These are phyloP conservation scores for Citrus glauca DNA, from an alignment of 345 rosid genomes.

Conservation along the genomic window DNA sequence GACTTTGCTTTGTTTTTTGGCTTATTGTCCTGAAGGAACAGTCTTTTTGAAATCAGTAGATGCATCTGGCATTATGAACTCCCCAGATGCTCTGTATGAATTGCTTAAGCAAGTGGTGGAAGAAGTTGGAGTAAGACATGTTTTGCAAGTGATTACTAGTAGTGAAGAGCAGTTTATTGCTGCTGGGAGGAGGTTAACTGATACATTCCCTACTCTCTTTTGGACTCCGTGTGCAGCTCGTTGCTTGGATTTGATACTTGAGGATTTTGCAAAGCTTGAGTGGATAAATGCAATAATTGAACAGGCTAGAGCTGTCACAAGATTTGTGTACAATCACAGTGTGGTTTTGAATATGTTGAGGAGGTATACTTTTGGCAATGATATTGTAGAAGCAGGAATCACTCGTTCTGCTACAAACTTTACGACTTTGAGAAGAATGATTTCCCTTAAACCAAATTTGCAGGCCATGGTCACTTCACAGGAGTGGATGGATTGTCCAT, in stretches of 20 bases:
- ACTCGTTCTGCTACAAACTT: constrained; percentile 71
- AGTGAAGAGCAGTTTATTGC: constrained; percentile 48
- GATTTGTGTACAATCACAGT: constrained; percentile 72
- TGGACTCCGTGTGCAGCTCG: constrained; percentile 89
- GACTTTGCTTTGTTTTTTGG: constrained; percentile 50
- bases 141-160: constrained; percentile 83
- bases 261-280: constrained; percentile 58
- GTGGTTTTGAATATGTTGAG: constrained; percentile 70
- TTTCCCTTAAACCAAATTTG: constrained; percentile 54
- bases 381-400: constrained; percentile 59
- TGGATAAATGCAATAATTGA: constrained; percentile 64
- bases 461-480: constrained; percentile 82
- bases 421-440: constrained; percentile 52
- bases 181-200: constrained; percentile 64
- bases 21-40: constrained; percentile 61
- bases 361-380: constrained; percentile 66
- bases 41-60: constrained; percentile 67
- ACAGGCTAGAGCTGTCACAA: constrained; percentile 77
- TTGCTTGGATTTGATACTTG: constrained; percentile 72
- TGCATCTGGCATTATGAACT: constrained; percentile 44
- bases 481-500: constrained; percentile 73
- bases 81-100: constrained; percentile 52
- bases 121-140: constrained; percentile 67
- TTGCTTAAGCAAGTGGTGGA: constrained; percentile 67
- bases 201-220: constrained; percentile 63